These are phyloP conservation scores for Litchi chinensis DNA, from an alignment of 345 rosid species.

Conservation along the genomic window DNA sequence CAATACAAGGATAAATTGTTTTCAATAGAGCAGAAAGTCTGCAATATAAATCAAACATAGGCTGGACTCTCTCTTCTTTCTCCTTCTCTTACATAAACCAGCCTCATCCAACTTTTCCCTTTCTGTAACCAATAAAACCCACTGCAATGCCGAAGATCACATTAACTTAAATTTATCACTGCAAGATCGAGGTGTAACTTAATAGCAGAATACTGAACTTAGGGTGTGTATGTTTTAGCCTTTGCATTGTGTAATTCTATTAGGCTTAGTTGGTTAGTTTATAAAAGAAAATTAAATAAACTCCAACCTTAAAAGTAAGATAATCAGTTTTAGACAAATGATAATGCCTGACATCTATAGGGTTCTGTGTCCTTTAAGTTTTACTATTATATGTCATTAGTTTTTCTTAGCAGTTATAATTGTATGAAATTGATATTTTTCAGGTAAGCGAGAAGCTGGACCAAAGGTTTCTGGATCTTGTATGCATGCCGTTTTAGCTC, in stretches of 20 bases:
- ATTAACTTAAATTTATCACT: no score
- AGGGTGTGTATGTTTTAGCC: background rate
- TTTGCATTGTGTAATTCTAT: background rate
- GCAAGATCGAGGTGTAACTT: no score
- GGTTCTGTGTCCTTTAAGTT: no score
- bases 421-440: conserved; percentile 15
- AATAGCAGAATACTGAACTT: background rate
- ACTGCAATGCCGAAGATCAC: background rate
- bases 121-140: background rate
- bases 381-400: background rate
- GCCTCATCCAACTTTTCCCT: background rate
- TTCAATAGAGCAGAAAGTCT: background rate
- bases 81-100: background rate
- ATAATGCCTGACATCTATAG: background rate
- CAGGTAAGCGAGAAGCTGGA: conserved; percentile 64
- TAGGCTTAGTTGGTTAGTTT: background rate
- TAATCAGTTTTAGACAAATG: background rate
- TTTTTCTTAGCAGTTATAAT: background rate
- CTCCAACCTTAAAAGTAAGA: background rate
- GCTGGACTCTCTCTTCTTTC: background rate
- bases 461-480: conserved; percentile 63
- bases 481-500: conserved; percentile 64
- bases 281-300: no score
- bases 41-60: background rate
- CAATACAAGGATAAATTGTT: background rate